Base-by-base conservation (phyloP, 2,329 filamentous ascomycete genomes). In the Didymella pinodella region DNA sequence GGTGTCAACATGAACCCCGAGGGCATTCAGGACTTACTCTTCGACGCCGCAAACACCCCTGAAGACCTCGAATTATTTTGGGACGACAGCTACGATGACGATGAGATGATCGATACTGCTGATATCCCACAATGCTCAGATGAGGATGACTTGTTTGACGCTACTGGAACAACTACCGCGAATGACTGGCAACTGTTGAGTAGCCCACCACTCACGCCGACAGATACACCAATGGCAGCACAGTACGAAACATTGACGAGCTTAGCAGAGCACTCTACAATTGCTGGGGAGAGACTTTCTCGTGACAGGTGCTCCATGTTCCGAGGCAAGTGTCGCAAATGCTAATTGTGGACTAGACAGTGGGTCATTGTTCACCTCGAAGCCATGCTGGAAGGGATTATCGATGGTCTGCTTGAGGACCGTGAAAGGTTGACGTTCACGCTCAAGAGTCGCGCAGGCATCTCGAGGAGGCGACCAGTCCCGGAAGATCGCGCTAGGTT, bases 311-410 rank as follows among this genome's bases (percentile, higher is more conserved):
- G 36, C 44, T 31, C 12, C 11, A 7, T 7, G 10, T n/a, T 12
- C 16, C 29, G 38, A 46, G 4, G 3, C 7, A 38, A 16, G 1
- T n/a, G 25, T 36, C 32, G 36, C 22, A 28, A 38, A 28, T 26
- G 31, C 62, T 67, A 48, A 69, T 52, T 12, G 22, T 2, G 26
- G 8, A 8, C 18, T 45, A 77, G 74, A 38, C 26, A 63, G 12
- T 73, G 76, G 66, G 79, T 84, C 14, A 81, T 87, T 26, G 71
- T 78, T 43, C 83, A 80, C 54, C 85, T 89, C 41, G 86, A 88
- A 67, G 74, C 77, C 5, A 82, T 88, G 22, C 79, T 88, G 16
- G 81, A 84, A 55, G 68, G 68, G 0, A 81, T 88, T 48, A 64
- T 82, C 7, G 82, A 86, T 50, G 81, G 78, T 12, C 74, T 88